These are phyloP conservation scores for Fusarium sp. DNA, from an alignment of 2,329 filamentous ascomycete species.

Conservation along the genomic window DNA sequence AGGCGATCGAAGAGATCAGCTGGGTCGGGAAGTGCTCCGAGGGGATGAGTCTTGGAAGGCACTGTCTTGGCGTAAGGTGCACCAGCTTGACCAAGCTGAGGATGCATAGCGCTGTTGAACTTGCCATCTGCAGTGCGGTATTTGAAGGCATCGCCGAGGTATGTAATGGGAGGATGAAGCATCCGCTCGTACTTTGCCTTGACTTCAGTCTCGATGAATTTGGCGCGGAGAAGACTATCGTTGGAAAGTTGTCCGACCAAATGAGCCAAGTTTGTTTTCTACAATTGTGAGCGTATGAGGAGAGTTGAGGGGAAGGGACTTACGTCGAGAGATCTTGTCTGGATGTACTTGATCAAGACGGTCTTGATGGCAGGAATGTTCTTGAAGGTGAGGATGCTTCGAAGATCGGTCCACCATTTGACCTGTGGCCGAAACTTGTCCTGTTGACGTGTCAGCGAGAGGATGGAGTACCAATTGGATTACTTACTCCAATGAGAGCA, in stretches of 20 bases:
- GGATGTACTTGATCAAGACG: background rate
- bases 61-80: slow-evolving; percentile 47
- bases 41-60: slow-evolving; percentile 36
- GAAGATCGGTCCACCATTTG: background rate
- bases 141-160: slow-evolving; percentile 40
- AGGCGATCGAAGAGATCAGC: slow-evolving; percentile 46
- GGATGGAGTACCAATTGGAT: fast-evolving
- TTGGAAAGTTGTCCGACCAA: background rate
- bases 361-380: slow-evolving; percentile 1
- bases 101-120: slow-evolving; percentile 44
- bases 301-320: background rate
- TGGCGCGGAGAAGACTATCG: background rate
- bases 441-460: background rate
- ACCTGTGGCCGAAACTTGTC: background rate
- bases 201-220: slow-evolving; percentile 5
- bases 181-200: slow-evolving; percentile 4
- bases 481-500: slow-evolving; percentile 3
- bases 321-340: background rate
- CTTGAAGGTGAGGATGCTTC: background rate
- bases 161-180: slow-evolving; percentile 24
- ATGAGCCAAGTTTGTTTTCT: slow-evolving; percentile 7
- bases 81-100: slow-evolving; percentile 47
- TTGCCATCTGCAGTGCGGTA: slow-evolving; percentile 46
- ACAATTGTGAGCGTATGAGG: background rate
- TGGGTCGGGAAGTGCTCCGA: slow-evolving; percentile 43